phyloP scores from a whole-genome alignment of 352 stramenopile species.

The Phytophthora ramorum region DNA sequence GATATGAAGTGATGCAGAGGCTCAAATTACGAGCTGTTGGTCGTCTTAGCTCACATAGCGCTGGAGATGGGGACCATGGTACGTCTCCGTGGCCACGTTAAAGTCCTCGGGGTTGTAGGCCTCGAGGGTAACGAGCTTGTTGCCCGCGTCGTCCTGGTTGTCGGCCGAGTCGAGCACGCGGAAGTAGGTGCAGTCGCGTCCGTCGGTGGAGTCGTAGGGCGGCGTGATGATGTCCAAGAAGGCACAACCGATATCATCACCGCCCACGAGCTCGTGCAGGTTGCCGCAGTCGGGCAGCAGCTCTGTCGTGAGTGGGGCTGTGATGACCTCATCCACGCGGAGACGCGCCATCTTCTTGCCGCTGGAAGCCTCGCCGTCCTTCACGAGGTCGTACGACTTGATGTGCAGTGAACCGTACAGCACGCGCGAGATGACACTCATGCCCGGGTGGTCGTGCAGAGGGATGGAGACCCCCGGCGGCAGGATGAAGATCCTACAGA shows the following conservation, averaged over 20 bases:
- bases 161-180: constrained; percentile 43
- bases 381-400: constrained; percentile 67
- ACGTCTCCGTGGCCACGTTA: constrained; percentile 57
- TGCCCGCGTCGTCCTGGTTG: constrained; percentile 2
- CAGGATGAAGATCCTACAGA: constrained; percentile 82
- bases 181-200: constrained; percentile 82
- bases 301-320: constrained; percentile 71
- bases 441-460: constrained; percentile 84
- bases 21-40: neutral
- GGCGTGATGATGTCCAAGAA: constrained; percentile 90
- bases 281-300: constrained; percentile 77
- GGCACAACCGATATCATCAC: constrained; percentile 71
- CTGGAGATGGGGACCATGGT: constrained; percentile 51
- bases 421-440: constrained; percentile 86
- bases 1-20: neutral
- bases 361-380: neutral
- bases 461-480: constrained; percentile 74
- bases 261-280: constrained; percentile 82
- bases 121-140: constrained; percentile 53
- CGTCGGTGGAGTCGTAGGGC: constrained; percentile 74
- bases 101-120: constrained; percentile 61
- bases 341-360: constrained; percentile 50
- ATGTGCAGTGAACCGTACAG: constrained; percentile 78
- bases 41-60: constrained; percentile 31
- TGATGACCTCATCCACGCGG: constrained; percentile 44